Percentiles rank a stretch among this genome's conserved stretches.
These are phyloP conservation scores for Cucurbita moschata DNA, from an alignment of 306 rosid species.

Conservation along the genomic window DNA sequence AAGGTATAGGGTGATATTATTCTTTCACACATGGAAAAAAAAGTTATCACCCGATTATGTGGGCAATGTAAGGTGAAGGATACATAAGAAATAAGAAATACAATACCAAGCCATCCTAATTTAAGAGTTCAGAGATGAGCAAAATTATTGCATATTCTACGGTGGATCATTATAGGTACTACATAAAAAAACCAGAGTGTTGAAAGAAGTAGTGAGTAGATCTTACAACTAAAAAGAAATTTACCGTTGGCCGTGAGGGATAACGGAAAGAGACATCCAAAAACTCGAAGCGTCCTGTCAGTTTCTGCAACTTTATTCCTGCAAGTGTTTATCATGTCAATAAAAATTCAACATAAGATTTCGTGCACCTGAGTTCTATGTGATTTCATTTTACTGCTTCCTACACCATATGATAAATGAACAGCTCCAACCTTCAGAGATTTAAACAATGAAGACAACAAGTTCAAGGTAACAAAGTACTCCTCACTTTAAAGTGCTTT, in stretches of 20 bases:
- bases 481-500: neutral
- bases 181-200: conserved; percentile 1
- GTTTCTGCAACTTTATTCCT: conserved; percentile 55
- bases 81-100: neutral
- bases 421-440: neutral
- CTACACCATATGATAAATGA: neutral
- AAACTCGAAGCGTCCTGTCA: conserved; percentile 56
- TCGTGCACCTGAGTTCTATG: neutral
- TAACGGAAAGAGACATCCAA: conserved; percentile 62
- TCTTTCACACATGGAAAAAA: neutral
- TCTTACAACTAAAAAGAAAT: conserved; percentile 13
- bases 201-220: conserved; percentile 4
- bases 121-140: neutral
- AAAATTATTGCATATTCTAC: neutral
- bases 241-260: conserved; percentile 70
- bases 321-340: conserved; percentile 18
- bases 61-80: neutral
- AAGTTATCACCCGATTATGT: neutral
- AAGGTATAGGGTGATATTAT: neutral
- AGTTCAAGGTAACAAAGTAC: neutral
- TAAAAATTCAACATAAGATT: neutral
- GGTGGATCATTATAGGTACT: neutral
- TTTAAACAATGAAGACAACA: neutral
- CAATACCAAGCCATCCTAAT: neutral
- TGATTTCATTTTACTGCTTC: neutral